A percentile compares a stretch with the other conserved stretches of the same genome.
Evolutionary conservation across 257 asterid genomes (phyloP).

Genomic region (Fraxinus anomala): DNA sequence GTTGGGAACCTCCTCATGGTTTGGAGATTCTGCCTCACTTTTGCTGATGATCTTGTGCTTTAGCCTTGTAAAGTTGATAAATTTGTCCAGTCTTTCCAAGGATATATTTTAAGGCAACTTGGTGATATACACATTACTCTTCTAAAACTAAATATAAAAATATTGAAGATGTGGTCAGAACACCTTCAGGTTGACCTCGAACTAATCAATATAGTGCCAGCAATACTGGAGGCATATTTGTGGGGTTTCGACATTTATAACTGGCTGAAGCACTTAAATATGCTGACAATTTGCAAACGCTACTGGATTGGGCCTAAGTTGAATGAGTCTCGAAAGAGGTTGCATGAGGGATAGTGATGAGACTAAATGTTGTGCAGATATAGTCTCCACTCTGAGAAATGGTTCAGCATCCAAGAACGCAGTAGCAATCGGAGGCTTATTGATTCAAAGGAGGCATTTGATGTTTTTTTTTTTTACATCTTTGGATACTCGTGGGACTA

Average conservation of each 20-base stretch:
- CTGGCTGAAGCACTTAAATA: conserved; percentile 89
- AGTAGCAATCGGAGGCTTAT: conserved; percentile 86
- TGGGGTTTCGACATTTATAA: conserved; percentile 87
- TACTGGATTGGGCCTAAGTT: conserved; percentile 91
- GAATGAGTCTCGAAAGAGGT: conserved; percentile 59
- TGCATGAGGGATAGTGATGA: conserved; percentile 62
- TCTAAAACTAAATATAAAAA: conserved; percentile 75
- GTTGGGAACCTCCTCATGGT: conserved; percentile 96
- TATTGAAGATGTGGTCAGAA: conserved; percentile 90
- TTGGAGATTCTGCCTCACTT: conserved; percentile 90
- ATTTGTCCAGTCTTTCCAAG: conserved; percentile 89
- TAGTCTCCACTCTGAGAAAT: conserved; percentile 75
- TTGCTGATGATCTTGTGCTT: conserved; percentile 62
- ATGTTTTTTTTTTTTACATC: conserved; percentile 61
- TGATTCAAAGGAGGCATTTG: conserved; percentile 89
- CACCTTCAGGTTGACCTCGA: conserved; percentile 97
- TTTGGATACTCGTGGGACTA: conserved; percentile 83
- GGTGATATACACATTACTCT: conserved; percentile 81
- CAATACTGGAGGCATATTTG: conserved; percentile 88
- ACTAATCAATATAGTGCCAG: conserved; percentile 89
- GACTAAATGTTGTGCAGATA: conserved; percentile 86
- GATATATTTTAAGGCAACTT: conserved; percentile 90
- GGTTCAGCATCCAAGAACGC: conserved; percentile 92
- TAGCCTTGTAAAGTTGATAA: conserved; percentile 98
- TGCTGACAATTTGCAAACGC: conserved; percentile 85